Percentiles rank a stretch among this genome's conserved stretches.
Conservation (phyloP, 805 yeast species). For the Zygosaccharomyces kombuchaensis region DNA sequence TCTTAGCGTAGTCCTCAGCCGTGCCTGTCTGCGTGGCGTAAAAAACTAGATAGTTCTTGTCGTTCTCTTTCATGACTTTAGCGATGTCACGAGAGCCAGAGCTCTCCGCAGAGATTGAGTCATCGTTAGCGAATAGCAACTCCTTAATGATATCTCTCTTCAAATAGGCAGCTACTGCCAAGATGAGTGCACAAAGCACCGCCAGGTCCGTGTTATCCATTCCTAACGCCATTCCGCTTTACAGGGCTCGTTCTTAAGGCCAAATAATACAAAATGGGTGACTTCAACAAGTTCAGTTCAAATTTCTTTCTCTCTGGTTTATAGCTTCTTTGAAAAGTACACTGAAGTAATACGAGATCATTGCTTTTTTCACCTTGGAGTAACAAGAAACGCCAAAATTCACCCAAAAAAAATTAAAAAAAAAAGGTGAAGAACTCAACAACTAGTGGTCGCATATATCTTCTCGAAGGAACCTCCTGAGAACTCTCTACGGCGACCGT, state of each 20-base stretch:
- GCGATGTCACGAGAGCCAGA: conserved; percentile 53
- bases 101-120: conserved; percentile 35
- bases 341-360: neutral
- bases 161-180: conserved; percentile 64
- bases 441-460: neutral
- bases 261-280: neutral
- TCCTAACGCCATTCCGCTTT: conserved; percentile 40
- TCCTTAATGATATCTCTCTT: conserved; percentile 53
- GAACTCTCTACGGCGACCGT: neutral
- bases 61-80: conserved; percentile 52
- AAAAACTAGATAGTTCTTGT: conserved; percentile 73
- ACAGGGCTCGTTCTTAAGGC: neutral
- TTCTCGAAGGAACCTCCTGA: neutral
- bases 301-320: neutral
- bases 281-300: neutral
- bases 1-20: conserved; percentile 93
- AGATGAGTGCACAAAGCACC: conserved; percentile 59
- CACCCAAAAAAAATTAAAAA: conserved; percentile 3
- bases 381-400: conserved; percentile 1
- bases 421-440: neutral
- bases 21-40: conserved; percentile 98
- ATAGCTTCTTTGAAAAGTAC: neutral
- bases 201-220: conserved; percentile 69
- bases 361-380: neutral
- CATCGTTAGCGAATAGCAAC: conserved; percentile 33